Evolutionary conservation across 345 rosid species (phyloP).

Genomic region (Kandelia obovata): DNA sequence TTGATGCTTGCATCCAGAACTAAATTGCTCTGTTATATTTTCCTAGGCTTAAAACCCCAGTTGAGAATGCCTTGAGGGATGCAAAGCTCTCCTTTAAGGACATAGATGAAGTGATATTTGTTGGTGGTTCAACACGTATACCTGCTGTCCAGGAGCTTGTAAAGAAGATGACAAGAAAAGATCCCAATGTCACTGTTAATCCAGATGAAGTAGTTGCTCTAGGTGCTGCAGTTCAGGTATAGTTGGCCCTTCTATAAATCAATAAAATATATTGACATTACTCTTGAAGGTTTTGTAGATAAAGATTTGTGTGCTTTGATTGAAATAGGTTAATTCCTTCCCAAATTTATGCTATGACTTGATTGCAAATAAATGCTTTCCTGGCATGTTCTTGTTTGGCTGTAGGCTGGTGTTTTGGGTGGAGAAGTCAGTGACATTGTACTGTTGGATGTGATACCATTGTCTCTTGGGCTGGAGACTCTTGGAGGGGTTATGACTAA

Average conservation of each 20-base stretch:
- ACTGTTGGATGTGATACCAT: slow-evolving; percentile 79
- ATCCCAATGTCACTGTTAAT: slow-evolving; percentile 92
- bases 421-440: slow-evolving; percentile 98
- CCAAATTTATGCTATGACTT: background rate
- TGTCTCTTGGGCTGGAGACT: slow-evolving; percentile 89
- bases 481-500: slow-evolving; percentile 99
- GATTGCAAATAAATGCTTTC: background rate
- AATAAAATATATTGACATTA: no score
- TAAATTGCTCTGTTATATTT: background rate
- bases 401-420: slow-evolving; percentile 87
- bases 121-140: slow-evolving; percentile 97
- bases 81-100: slow-evolving; percentile 86
- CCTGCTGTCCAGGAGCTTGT: slow-evolving; percentile 96
- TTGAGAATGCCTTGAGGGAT: slow-evolving; percentile 76
- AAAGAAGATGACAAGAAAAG: slow-evolving; percentile 85
- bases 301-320: no score
- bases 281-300: no score
- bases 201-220: slow-evolving; percentile 99
- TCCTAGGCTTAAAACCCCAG: slow-evolving; percentile 76
- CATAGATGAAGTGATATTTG: slow-evolving; percentile 92
- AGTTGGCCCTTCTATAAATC: background rate
- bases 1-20: background rate
- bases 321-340: background rate
- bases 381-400: background rate
- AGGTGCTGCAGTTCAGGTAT: slow-evolving; percentile 98